phyloP scores from a whole-genome alignment of 345 rosid genomes.

The Aquilaria sinensis region DNA sequence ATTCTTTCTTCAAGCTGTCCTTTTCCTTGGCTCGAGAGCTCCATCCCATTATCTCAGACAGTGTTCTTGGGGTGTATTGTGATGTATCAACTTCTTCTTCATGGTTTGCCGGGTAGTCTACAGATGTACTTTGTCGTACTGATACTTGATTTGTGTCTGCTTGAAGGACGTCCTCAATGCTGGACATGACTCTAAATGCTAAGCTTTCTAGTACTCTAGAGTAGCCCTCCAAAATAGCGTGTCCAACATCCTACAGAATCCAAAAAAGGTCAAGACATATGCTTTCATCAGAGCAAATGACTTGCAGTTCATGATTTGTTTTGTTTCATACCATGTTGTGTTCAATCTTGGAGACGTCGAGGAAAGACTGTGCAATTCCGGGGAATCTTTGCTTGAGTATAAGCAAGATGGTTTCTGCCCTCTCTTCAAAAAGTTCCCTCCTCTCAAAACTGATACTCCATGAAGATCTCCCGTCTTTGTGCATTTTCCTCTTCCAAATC shows the following conservation, averaged over 20 bases:
- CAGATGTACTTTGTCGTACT: neutral
- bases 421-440: slow-evolving; percentile 88
- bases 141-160: slow-evolving; percentile 41
- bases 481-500: slow-evolving; percentile 90
- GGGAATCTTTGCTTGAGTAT: slow-evolving; percentile 83
- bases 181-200: slow-evolving; percentile 72
- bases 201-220: slow-evolving; percentile 91
- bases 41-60: no score
- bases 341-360: slow-evolving; percentile 89
- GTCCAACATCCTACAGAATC: slow-evolving; percentile 70
- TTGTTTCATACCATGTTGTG: slow-evolving; percentile 49
- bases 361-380: slow-evolving; percentile 78
- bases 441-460: slow-evolving; percentile 97
- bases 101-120: slow-evolving; percentile 11
- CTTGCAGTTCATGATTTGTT: neutral
- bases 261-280: neutral
- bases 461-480: slow-evolving; percentile 72
- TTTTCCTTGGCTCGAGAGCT: no score
- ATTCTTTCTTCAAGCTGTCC: no score
- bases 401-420: slow-evolving; percentile 78
- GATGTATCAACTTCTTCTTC: slow-evolving; percentile 4
- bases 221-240: slow-evolving; percentile 88
- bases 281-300: neutral
- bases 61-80: no score
- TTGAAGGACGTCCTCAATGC: slow-evolving; percentile 83